These are phyloP conservation scores for Hirsutella rhossiliensis DNA, from an alignment of 2,329 filamentous ascomycete genomes.

Conservation along the genomic window DNA sequence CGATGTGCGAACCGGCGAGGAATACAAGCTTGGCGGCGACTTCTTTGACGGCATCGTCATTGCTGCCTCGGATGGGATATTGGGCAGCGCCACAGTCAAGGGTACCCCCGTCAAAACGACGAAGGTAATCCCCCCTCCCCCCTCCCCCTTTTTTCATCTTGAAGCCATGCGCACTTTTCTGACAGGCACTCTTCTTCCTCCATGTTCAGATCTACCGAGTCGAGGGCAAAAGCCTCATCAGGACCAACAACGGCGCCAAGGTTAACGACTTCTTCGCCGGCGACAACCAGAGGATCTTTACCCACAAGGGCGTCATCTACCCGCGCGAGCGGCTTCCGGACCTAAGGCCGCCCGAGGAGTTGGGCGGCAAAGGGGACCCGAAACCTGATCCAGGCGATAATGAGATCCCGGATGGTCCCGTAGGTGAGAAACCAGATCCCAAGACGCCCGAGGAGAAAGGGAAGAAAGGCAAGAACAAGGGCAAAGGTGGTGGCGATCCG, in stretches of 20 bases:
- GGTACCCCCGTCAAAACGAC: neutral
- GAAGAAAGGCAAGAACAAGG: neutral
- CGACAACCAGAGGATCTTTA: neutral
- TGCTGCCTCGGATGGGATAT: neutral
- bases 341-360: neutral
- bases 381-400: neutral
- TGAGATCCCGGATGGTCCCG: neutral
- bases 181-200: neutral
- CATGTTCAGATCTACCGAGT: neutral
- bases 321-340: neutral
- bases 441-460: neutral
- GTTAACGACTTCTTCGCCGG: neutral
- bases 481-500: neutral
- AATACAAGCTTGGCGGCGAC: neutral
- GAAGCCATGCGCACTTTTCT: neutral
- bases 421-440: neutral
- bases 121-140: neutral
- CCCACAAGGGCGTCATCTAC: neutral
- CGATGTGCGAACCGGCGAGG: neutral
- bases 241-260: neutral
- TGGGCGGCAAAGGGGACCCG: neutral
- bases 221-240: neutral
- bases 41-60: neutral
- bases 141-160: neutral
- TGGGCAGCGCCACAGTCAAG: neutral